Percentiles rank a stretch among this genome's conserved stretches.
These are phyloP conservation scores for Exophiala xenobiotica DNA, from an alignment of 2,329 filamentous ascomycete genomes.

Conservation along the genomic window DNA sequence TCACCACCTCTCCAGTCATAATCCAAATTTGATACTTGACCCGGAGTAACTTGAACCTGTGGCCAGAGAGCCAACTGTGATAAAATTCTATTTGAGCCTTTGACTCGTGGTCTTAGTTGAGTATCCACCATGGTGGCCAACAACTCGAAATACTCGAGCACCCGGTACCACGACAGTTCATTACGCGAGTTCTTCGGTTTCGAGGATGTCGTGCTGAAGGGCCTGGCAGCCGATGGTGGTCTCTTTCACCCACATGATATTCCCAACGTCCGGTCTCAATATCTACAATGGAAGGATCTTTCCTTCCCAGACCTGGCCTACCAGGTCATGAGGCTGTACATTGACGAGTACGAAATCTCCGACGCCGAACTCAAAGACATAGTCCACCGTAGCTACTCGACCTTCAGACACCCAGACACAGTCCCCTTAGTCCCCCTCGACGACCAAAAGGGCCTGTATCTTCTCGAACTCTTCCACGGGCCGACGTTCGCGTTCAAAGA, in stretches of 20 bases:
- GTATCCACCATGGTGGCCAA: conserved; percentile 20
- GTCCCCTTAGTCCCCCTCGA: conserved; percentile 79
- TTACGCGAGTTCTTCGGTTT: conserved; percentile 67
- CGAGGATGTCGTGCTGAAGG: conserved; percentile 86
- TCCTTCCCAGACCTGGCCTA: conserved; percentile 80
- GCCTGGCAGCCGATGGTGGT: conserved; percentile 80
- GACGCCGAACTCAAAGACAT: conserved; percentile 75
- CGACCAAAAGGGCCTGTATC: conserved; percentile 68
- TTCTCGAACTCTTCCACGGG: conserved; percentile 94
- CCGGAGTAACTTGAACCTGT: too few species aligned
- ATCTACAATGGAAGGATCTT: conserved; percentile 74
- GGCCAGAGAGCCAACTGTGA: too few species aligned
- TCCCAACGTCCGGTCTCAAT: conserved; percentile 62
- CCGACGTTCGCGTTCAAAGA: conserved; percentile 97
- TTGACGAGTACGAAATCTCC: conserved; percentile 80
- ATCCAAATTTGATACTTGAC: too few species aligned
- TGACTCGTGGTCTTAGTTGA: too few species aligned
- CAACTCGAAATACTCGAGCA: conserved; percentile 26
- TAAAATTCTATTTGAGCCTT: too few species aligned
- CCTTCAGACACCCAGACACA: conserved; percentile 76
- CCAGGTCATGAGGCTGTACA: conserved; percentile 83
- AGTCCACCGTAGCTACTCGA: conserved; percentile 80
- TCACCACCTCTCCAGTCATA: too few species aligned
- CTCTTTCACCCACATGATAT: conserved; percentile 86
- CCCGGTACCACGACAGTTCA: conserved; percentile 18